These are phyloP conservation scores for Xanthoconium purpureum DNA, from an alignment of 768 basidiomycete species.

Conservation along the genomic window DNA sequence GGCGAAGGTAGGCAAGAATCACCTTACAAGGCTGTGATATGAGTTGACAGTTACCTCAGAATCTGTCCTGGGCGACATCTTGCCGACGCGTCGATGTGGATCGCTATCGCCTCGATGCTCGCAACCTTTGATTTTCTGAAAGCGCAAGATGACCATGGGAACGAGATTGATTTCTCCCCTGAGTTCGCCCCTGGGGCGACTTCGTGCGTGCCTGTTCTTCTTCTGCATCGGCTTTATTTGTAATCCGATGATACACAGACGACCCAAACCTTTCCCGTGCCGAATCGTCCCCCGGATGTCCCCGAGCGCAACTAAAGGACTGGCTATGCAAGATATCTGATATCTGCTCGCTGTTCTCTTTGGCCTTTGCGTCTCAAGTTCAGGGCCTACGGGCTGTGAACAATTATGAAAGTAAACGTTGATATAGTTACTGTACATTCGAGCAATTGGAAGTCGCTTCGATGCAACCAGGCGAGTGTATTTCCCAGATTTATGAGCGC, in stretches of 20 bases:
- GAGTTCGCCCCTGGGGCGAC: constrained; percentile 16
- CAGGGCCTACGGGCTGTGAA: not conserved
- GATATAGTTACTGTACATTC: not conserved
- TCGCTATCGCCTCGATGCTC: constrained; percentile 23
- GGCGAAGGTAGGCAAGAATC: constrained; percentile 19
- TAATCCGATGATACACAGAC: constrained; percentile 12
- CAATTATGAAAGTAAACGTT: not conserved
- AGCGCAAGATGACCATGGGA: constrained; percentile 19
- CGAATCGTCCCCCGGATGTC: constrained; percentile 18
- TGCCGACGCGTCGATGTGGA: constrained; percentile 27
- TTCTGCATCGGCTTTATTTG: not conserved
- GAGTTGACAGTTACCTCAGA: constrained; percentile 7
- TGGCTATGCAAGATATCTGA: constrained; percentile 11
- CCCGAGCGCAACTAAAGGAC: constrained; percentile 2
- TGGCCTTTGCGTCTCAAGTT: not conserved
- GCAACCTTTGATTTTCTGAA: constrained; percentile 23
- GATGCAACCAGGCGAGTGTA: constrained; percentile 8
- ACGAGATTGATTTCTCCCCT: constrained; percentile 24
- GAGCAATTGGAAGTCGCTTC: not conserved
- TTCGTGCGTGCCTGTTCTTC: constrained; percentile 17
- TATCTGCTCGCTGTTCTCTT: not conserved
- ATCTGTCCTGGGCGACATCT: constrained; percentile 23
- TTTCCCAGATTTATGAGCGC: not conserved
- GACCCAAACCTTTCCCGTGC: constrained; percentile 22
- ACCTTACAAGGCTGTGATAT: not conserved